A percentile compares a stretch with the other conserved stretches of the same genome.
phyloP scores from a whole-genome alignment of 164 flowering plant species.

The Umbellularia californica region DNA sequence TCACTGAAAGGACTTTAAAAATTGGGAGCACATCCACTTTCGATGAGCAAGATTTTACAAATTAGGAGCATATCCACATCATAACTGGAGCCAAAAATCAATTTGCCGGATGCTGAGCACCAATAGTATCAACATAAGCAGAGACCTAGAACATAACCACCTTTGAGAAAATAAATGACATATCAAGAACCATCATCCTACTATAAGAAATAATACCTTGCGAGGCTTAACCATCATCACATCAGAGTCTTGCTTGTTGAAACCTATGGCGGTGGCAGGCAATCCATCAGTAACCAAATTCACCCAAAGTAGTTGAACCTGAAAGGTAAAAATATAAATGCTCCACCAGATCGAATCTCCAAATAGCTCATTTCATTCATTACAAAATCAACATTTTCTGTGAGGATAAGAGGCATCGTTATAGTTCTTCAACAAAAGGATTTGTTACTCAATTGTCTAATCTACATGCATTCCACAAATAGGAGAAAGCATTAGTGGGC shows the following conservation, averaged over 20 bases:
- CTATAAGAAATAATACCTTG: conserved; percentile 47
- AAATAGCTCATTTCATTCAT: background rate
- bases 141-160: background rate
- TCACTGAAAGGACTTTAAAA: no score
- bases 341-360: conserved; percentile 4
- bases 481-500: no score
- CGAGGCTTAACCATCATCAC: conserved; percentile 97
- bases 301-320: conserved; percentile 99
- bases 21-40: no score
- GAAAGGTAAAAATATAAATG: conserved; percentile 12
- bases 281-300: conserved; percentile 98
- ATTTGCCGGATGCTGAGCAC: no score
- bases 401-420: no score
- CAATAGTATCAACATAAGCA: no score
- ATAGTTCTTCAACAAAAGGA: no score
- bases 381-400: background rate
- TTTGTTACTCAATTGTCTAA: no score
- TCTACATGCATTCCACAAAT: no score
- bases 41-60: no score
- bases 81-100: no score
- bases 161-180: background rate
- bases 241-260: conserved; percentile 93
- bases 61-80: no score
- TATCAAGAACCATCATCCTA: background rate
- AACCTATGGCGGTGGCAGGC: conserved; percentile 99